These are phyloP conservation scores for Poa pratensis DNA, from an alignment of 176 grass and related monocot species.

Conservation along the genomic window DNA sequence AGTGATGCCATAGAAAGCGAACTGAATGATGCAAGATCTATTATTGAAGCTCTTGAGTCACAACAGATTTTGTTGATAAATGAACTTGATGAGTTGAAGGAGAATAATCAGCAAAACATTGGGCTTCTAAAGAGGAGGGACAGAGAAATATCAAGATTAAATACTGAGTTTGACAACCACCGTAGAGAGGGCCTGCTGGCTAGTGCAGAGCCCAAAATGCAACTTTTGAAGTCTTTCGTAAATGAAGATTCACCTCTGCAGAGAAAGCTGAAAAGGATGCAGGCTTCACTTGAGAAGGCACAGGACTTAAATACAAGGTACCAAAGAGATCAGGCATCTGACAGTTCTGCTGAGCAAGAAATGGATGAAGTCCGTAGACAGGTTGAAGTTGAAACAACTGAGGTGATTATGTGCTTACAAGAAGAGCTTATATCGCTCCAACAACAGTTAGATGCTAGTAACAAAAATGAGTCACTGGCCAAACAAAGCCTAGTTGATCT, in stretches of 20 bases:
- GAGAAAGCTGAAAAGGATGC: constrained; percentile 87
- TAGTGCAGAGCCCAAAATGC: constrained; percentile 52
- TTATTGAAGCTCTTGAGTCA: constrained; percentile 83
- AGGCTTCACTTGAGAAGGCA: constrained; percentile 85
- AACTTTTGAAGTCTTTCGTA: constrained; percentile 52
- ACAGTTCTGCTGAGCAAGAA: constrained; percentile 76
- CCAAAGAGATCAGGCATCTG: constrained; percentile 68
- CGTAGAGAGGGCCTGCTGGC: constrained; percentile 26
- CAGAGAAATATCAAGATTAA: constrained; percentile 55
- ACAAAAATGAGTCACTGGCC: constrained; percentile 51
- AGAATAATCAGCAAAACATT: constrained; percentile 45
- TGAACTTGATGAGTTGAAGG: constrained; percentile 69
- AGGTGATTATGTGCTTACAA: constrained; percentile 95
- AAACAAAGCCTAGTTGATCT: constrained; percentile 52
- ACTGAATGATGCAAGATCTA: constrained; percentile 63
- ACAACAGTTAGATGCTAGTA: constrained; percentile 61
- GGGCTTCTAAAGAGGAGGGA: constrained; percentile 47
- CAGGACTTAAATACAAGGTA: constrained; percentile 60
- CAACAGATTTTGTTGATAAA: constrained; percentile 78
- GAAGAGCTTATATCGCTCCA: constrained; percentile 68
- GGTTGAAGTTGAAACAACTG: constrained; percentile 90
- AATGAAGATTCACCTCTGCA: constrained; percentile 90
- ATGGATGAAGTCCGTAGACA: constrained; percentile 92
- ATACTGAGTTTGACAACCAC: constrained; percentile 45
- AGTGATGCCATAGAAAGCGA: constrained; percentile 54